Evolutionary conservation across 768 basidiomycete species (phyloP).

Genomic region (Podaxis carcinomalis): DNA sequence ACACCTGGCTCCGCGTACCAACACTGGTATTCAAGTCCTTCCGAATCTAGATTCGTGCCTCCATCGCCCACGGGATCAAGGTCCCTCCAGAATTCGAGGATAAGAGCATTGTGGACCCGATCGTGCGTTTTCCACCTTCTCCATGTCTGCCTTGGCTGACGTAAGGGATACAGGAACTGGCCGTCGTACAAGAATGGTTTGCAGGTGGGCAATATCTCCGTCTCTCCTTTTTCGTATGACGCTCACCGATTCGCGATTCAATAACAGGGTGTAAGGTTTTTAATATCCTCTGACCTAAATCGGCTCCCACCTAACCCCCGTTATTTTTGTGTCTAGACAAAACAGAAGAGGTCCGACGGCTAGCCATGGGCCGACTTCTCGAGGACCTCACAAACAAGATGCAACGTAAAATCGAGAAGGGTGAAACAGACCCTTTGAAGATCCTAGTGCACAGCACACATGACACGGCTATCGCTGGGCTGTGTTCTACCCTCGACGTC

Average conservation of each 20-base stretch:
- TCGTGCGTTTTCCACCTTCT: conserved; percentile 34
- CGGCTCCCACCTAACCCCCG: neutral
- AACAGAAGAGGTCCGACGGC: conserved; percentile 66
- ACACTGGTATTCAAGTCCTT: neutral
- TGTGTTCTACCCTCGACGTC: conserved; percentile 63
- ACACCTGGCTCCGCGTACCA: neutral
- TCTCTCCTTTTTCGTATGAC: conserved; percentile 1
- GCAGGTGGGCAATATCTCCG: conserved; percentile 34
- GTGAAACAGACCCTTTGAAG: conserved; percentile 47
- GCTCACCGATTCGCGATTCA: conserved; percentile 9
- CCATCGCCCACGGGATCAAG: conserved; percentile 64
- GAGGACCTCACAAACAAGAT: conserved; percentile 61
- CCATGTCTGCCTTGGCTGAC: neutral
- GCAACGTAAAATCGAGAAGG: conserved; percentile 47
- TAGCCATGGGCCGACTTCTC: conserved; percentile 77
- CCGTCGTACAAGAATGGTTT: conserved; percentile 79
- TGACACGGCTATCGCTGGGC: conserved; percentile 64
- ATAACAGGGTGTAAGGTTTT: conserved; percentile 37
- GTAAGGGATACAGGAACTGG: conserved; percentile 47
- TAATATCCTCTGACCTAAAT: neutral
- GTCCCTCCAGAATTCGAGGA: conserved; percentile 75
- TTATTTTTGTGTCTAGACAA: conserved; percentile 41
- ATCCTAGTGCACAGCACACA: conserved; percentile 70
- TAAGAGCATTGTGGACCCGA: conserved; percentile 47
- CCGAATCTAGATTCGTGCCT: conserved; percentile 51